phyloP scores from a whole-genome alignment of 1,139 yeast species.

The Kluyveromyces sp. region DNA sequence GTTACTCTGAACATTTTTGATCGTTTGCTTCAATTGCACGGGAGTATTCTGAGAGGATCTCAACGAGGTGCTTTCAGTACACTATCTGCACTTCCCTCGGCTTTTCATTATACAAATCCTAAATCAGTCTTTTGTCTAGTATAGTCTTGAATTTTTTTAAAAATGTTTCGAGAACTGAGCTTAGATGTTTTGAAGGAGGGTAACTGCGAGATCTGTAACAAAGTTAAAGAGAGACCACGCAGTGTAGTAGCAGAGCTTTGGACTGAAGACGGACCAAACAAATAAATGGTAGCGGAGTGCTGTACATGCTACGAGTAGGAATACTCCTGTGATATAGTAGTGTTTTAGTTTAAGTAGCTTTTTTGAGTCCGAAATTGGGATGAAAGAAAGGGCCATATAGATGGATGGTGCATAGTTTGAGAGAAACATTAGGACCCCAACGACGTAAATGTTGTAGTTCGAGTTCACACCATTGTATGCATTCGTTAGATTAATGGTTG shows the following conservation, averaged over 20 bases:
- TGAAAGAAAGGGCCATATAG: conserved; percentile 57
- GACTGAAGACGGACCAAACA: conserved; percentile 97
- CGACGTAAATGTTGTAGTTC: conserved; percentile 58
- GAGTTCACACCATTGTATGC: conserved; percentile 79
- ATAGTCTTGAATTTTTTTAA: background rate
- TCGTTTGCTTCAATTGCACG: background rate
- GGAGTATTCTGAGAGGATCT: no score
- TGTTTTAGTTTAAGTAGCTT: conserved; percentile 33
- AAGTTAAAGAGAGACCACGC: conserved; percentile 54
- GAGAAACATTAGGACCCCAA: conserved; percentile 70
- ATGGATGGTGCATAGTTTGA: conserved; percentile 83
- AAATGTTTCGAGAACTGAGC: conserved; percentile 2
- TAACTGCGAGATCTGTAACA: conserved; percentile 1
- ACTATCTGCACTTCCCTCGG: no score
- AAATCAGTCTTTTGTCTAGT: no score
- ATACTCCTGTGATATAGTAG: conserved; percentile 51
- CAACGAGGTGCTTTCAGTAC: no score
- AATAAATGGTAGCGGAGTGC: conserved; percentile 76
- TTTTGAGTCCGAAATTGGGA: background rate
- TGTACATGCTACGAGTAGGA: conserved; percentile 62
- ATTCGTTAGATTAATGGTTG: conserved; percentile 82
- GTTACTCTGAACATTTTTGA: conserved; percentile 1
- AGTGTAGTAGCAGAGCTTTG: conserved; percentile 72
- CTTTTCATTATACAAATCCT: no score
- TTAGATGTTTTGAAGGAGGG: conserved; percentile 2